Evolutionary conservation across 305 asterid species (phyloP), one percentile per base, ranked within the genome.

Genomic region (Striga hermonthica): DNA sequence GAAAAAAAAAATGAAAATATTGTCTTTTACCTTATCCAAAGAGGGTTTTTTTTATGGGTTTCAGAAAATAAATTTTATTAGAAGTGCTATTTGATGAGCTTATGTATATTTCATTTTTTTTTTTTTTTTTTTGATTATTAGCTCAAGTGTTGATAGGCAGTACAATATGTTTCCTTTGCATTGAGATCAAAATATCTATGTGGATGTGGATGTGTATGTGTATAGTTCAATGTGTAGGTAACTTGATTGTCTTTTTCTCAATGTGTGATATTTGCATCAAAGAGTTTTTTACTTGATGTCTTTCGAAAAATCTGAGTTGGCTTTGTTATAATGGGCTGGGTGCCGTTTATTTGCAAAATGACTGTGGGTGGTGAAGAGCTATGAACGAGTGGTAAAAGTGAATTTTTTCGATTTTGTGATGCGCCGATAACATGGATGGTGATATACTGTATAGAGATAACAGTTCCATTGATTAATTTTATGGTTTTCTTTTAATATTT

Each of bases 381-480:
- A 62, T 44, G 69, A 49, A 62, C 54, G 37, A 54, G 52, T 34
- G 44, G 64, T 56, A 53, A 13, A 70, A 54, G 57, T 62, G 11
- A 52, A 6, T 57, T 62, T 57, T 62, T 22, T 2, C 31, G 31
- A 22, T 22, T 22, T 22, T 22, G 31, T 22, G 31, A 1, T 22
- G 1, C 31, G 31, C 31, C 2, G 31, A 22, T 22, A 22, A 22
- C 31, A 22, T 22, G 31, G 31, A 22, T 22, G 31, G 2, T 22
- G 31, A 22, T 22, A 22, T 22, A 22, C 31, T 22, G 31, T 22
- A 22, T 22, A 22, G 31, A 22, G 31, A 22, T 22, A 22, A 22
- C 31, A 0, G 2, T 22, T 22, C 31, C 31, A 22, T 22, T 22
- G 31, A 22, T 22, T 22, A 22, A 22, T 22, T 22, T 22, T 22